These are phyloP conservation scores for Myxozyma neglecta DNA, from an alignment of 805 yeast species.

Conservation along the genomic window DNA sequence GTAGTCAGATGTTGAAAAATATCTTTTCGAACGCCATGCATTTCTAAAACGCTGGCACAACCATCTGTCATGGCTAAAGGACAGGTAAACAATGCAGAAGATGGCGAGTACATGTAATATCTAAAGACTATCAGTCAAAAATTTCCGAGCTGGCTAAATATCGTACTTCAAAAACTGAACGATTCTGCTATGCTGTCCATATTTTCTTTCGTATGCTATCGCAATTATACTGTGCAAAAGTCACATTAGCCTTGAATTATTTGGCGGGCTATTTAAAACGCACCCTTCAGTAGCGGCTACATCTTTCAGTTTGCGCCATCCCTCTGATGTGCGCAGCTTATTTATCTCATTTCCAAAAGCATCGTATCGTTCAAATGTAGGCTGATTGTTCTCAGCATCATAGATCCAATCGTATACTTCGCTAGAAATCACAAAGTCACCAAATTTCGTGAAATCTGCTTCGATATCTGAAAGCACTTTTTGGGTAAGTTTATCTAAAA, in stretches of 20 bases:
- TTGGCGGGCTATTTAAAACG: background rate
- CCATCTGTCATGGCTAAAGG: constrained; percentile 43
- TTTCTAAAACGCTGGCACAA: constrained; percentile 38
- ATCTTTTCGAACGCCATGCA: constrained; percentile 12
- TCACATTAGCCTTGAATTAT: background rate
- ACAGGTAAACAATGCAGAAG: constrained; percentile 39
- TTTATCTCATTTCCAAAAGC: constrained; percentile 37
- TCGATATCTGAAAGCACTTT: background rate
- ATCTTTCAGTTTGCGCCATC: constrained; percentile 37
- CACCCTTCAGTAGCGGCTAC: constrained; percentile 23
- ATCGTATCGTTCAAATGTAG: constrained; percentile 36
- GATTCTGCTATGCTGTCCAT: constrained; percentile 33
- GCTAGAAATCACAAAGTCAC: constrained; percentile 33
- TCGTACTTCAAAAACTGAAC: constrained; percentile 33
- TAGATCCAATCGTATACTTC: constrained; percentile 35
- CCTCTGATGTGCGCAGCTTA: constrained; percentile 37
- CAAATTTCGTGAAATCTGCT: constrained; percentile 33
- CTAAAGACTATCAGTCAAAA: constrained; percentile 2
- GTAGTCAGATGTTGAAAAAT: constrained; percentile 33
- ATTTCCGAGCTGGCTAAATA: background rate
- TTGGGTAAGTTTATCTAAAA: constrained; percentile 21
- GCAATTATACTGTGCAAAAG: constrained; percentile 33
- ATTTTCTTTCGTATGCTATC: constrained; percentile 36
- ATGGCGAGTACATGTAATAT: constrained; percentile 35
- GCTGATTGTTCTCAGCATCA: constrained; percentile 38